Conservation (phyloP, 306 rosid genomes). For the Cucumis melo region DNA sequence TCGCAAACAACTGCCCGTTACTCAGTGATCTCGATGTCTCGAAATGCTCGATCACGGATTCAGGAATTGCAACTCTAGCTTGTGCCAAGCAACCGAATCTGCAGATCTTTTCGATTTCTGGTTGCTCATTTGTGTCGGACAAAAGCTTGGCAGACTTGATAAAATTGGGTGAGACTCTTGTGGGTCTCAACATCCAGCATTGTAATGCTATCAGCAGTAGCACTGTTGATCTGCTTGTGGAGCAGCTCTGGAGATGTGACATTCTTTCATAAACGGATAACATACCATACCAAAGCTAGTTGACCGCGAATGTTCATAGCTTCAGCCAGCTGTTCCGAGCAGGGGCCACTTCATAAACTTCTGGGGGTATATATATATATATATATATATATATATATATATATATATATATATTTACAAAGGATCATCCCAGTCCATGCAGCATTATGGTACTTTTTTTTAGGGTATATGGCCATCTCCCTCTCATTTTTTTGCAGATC, state of each 20-base stretch:
- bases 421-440: slow-evolving; percentile 48
- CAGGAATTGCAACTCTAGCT: slow-evolving; percentile 53
- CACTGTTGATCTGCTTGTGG: slow-evolving; percentile 36
- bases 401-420: slow-evolving; percentile 27
- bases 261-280: slow-evolving; percentile 44
- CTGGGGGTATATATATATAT: slow-evolving; percentile 47
- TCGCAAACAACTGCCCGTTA: slow-evolving; percentile 48
- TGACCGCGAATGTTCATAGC: neutral
- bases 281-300: neutral
- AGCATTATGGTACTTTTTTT: slow-evolving; percentile 42
- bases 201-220: slow-evolving; percentile 57
- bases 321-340: slow-evolving; percentile 26
- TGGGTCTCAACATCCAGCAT: slow-evolving; percentile 58
- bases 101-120: slow-evolving; percentile 60
- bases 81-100: slow-evolving; percentile 26
- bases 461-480: slow-evolving; percentile 32
- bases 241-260: slow-evolving; percentile 65
- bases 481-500: slow-evolving; percentile 48
- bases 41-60: slow-evolving; percentile 49
- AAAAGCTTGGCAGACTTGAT: slow-evolving; percentile 46
- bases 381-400: slow-evolving; percentile 35
- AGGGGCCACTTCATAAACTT: slow-evolving; percentile 29
- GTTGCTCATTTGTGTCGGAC: slow-evolving; percentile 48
- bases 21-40: slow-evolving; percentile 71
- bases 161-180: slow-evolving; percentile 46